Percentiles rank a stretch among this genome's conserved stretches.
These are phyloP conservation scores for Pseudogymnoascus sp. DNA, from an alignment of 2,329 filamentous ascomycete species.

Conservation along the genomic window DNA sequence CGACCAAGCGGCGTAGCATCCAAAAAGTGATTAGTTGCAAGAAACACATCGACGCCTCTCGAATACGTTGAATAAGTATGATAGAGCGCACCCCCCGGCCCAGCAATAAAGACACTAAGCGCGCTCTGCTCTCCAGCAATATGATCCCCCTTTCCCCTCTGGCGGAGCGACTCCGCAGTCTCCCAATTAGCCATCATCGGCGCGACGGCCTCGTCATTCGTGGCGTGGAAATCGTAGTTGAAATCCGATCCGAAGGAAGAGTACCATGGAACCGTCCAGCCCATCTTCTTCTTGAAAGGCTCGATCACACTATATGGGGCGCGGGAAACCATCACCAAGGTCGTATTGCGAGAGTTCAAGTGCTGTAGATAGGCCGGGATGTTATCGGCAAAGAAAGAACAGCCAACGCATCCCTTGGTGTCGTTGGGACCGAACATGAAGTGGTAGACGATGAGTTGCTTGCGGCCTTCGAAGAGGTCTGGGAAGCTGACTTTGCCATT, in stretches of 20 bases:
- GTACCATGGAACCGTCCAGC: slow-evolving; percentile 37
- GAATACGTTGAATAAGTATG: slow-evolving; percentile 34
- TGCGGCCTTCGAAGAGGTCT: slow-evolving; percentile 30
- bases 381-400: slow-evolving; percentile 33
- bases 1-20: slow-evolving; percentile 32
- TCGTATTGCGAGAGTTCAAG: slow-evolving; percentile 32
- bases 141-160: slow-evolving; percentile 17
- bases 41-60: slow-evolving; percentile 28
- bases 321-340: slow-evolving; percentile 34
- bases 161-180: background rate
- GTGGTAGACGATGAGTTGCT: slow-evolving; percentile 38
- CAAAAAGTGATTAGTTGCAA: slow-evolving; percentile 28
- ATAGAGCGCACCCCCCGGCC: slow-evolving; percentile 27
- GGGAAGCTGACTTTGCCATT: slow-evolving; percentile 22
- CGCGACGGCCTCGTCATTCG: slow-evolving; percentile 25
- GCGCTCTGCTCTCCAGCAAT: slow-evolving; percentile 31
- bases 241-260: slow-evolving; percentile 32
- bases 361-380: slow-evolving; percentile 32
- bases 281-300: slow-evolving; percentile 31
- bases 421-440: slow-evolving; percentile 38
- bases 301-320: slow-evolving; percentile 32
- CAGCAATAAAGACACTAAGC: slow-evolving; percentile 32
- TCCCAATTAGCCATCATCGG: slow-evolving; percentile 25
- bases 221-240: slow-evolving; percentile 36
- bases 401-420: slow-evolving; percentile 33